Percentiles rank a stretch among this genome's conserved stretches.
phyloP scores from a whole-genome alignment of 75 land plant genomes.

The Pinus taeda region DNA sequence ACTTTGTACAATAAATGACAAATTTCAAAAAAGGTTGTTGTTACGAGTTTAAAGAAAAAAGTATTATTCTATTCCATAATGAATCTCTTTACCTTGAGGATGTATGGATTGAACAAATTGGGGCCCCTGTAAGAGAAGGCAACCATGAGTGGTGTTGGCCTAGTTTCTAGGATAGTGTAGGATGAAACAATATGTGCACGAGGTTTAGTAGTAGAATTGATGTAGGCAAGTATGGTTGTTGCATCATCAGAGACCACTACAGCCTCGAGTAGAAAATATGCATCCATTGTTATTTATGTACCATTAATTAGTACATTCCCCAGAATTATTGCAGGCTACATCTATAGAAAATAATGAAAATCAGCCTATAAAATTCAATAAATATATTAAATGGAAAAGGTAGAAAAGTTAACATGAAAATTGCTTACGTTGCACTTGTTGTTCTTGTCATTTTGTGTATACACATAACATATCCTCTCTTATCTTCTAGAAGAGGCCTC shows the following conservation, averaged over 20 bases:
- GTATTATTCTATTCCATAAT: too few species aligned
- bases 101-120: not conserved
- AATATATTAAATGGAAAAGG: too few species aligned
- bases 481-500: too few species aligned
- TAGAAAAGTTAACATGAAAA: too few species aligned
- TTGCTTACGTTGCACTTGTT: too few species aligned
- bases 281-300: conserved; percentile 29
- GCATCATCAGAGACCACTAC: not conserved
- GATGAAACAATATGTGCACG: conserved; percentile 12
- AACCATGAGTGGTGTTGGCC: conserved; percentile 18
- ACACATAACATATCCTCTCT: too few species aligned
- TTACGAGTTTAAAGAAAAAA: too few species aligned
- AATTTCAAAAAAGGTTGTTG: too few species aligned
- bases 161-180: conserved; percentile 4
- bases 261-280: conserved; percentile 21
- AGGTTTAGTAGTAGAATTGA: conserved; percentile 4
- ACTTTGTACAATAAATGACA: too few species aligned
- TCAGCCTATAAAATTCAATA: too few species aligned
- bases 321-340: conserved; percentile 25
- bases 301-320: conserved; percentile 12
- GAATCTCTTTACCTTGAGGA: conserved; percentile 3
- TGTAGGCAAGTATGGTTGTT: conserved; percentile 10
- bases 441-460: too few species aligned
- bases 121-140: conserved; percentile 30
- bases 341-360: too few species aligned